Evolutionary conservation across 148 eudicot genomes (phyloP).

Genomic region (Selenicereus undatus): DNA sequence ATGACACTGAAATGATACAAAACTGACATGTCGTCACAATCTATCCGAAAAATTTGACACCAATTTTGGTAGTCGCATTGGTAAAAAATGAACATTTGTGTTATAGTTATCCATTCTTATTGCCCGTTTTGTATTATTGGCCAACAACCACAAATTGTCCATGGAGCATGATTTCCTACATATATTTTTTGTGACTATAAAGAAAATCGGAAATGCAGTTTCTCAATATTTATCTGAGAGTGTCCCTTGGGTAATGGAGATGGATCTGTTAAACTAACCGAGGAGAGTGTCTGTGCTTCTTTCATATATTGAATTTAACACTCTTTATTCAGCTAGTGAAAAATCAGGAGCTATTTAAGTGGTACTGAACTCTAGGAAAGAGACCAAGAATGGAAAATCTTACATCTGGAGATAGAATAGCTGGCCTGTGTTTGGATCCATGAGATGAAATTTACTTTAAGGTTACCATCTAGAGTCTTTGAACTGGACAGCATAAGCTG

Average conservation of each 20-base stretch:
- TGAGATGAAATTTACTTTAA: neutral
- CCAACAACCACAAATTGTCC: neutral
- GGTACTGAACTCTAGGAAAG: neutral
- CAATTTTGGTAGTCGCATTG: neutral
- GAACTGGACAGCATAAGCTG: slow-evolving; percentile 6
- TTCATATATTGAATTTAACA: neutral
- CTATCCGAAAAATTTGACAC: neutral
- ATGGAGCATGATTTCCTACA: neutral
- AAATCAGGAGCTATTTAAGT: neutral
- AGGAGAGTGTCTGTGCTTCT: neutral
- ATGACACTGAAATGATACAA: no score
- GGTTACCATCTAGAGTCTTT: neutral
- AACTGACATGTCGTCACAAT: neutral
- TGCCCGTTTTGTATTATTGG: neutral
- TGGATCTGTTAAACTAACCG: neutral
- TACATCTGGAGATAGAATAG: neutral
- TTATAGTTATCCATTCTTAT: neutral
- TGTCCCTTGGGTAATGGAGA: neutral
- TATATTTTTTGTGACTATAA: neutral
- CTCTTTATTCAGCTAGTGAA: neutral
- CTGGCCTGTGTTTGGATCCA: neutral
- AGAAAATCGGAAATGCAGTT: neutral
- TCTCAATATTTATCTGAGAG: neutral
- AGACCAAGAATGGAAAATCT: neutral
- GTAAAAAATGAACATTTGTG: no score